These are phyloP conservation scores for Salix udensis DNA, from an alignment of 345 rosid species.

Conservation along the genomic window DNA sequence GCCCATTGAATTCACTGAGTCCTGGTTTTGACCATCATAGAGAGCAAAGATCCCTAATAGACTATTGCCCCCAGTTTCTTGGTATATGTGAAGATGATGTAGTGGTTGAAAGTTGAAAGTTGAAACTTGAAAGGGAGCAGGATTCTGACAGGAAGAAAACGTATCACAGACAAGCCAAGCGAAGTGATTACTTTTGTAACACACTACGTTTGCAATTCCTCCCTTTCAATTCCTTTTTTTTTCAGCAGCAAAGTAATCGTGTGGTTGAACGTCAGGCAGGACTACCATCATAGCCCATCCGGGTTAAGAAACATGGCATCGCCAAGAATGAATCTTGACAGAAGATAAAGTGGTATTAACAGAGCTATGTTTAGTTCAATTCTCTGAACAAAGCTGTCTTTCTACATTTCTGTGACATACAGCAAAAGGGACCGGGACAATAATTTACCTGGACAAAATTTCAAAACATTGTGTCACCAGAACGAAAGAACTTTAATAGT, in stretches of 20 bases:
- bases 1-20: background rate
- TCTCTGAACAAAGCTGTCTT: conserved; percentile 9
- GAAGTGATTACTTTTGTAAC: background rate
- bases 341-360: conserved; percentile 3
- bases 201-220: too few relatives aligned
- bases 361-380: conserved; percentile 11
- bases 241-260: too few relatives aligned
- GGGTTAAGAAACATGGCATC: background rate
- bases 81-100: background rate
- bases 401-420: conserved; percentile 19
- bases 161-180: background rate
- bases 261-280: too few relatives aligned
- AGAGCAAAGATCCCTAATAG: background rate
- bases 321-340: background rate
- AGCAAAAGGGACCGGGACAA: conserved; percentile 20
- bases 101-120: background rate
- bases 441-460: conserved; percentile 21
- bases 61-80: background rate
- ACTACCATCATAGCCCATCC: too few relatives aligned
- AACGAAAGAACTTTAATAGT: conserved; percentile 10
- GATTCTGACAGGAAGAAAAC: background rate
- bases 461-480: conserved; percentile 7
- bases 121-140: background rate
- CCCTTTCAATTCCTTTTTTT: too few relatives aligned
- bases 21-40: background rate